Evolutionary conservation across 257 asterid species (phyloP).

Genomic region (Ajuga chamaepitys): DNA sequence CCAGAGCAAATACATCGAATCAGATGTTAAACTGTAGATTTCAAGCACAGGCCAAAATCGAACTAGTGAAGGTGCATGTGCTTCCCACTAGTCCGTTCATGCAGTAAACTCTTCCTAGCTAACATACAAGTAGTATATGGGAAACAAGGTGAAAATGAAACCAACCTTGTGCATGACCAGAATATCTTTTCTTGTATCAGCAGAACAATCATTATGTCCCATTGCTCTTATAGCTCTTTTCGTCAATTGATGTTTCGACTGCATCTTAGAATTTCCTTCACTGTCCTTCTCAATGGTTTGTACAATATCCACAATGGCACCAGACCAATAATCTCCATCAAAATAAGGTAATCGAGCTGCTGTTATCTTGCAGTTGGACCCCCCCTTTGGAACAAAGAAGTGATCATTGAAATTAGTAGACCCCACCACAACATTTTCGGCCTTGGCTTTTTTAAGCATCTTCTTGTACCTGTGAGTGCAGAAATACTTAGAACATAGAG

Average conservation of each 20-base stretch:
- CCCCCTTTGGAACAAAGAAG: constrained; percentile 45
- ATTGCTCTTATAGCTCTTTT: constrained; percentile 49
- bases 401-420: constrained; percentile 46
- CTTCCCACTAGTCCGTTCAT: neutral
- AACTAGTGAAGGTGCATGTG: neutral
- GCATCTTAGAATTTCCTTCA: constrained; percentile 27
- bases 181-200: constrained; percentile 43
- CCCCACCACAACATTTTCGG: constrained; percentile 50
- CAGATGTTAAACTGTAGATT: neutral
- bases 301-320: constrained; percentile 42
- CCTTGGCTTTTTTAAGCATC: constrained; percentile 49
- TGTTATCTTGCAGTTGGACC: constrained; percentile 43
- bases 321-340: constrained; percentile 67
- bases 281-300: constrained; percentile 28
- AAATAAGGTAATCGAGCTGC: constrained; percentile 72
- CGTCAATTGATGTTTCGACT: constrained; percentile 23
- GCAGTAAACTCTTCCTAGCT: neutral
- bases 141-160: neutral
- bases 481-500: neutral
- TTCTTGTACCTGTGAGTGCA: constrained; percentile 51
- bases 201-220: constrained; percentile 43
- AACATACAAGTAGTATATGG: too few relatives aligned
- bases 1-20: neutral
- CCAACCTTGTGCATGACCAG: constrained; percentile 64
- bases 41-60: neutral